A percentile compares a stretch with the other conserved stretches of the same genome.
Conservation (phyloP, 306 rosid species). For the Glycine latifolia region DNA sequence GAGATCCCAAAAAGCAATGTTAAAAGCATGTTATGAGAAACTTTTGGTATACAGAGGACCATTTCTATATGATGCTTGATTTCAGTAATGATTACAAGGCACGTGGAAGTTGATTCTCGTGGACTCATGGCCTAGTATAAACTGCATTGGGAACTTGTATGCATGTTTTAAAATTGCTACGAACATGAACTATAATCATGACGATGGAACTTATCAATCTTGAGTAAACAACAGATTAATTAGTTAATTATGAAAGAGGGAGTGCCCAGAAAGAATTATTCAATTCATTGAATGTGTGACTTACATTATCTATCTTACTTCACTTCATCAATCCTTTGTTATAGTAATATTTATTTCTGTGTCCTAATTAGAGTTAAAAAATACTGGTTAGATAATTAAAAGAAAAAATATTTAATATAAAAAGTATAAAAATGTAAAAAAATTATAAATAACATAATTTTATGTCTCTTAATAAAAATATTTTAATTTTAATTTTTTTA, state of each 20-base stretch:
- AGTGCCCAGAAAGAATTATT: background rate
- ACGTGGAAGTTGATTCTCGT: conserved; percentile 57
- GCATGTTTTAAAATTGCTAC: conserved; percentile 37
- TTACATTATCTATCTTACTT: background rate
- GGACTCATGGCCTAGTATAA: conserved; percentile 11
- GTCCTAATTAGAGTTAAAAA: too few relatives aligned
- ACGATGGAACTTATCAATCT: conserved; percentile 37
- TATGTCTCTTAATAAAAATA: too few relatives aligned
- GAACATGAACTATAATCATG: conserved; percentile 56
- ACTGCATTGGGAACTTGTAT: conserved; percentile 45
- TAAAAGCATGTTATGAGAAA: background rate
- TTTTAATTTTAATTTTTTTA: too few relatives aligned
- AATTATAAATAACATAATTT: too few relatives aligned
- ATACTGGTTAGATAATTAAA: too few relatives aligned
- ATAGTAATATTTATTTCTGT: too few relatives aligned
- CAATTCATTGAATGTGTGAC: conserved; percentile 24
- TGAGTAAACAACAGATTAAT: background rate
- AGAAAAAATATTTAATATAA: too few relatives aligned
- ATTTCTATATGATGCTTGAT: conserved; percentile 40
- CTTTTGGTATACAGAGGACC: background rate
- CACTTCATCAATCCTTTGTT: background rate
- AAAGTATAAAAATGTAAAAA: too few relatives aligned
- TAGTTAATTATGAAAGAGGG: background rate
- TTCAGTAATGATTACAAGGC: conserved; percentile 55
- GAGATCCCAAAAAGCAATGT: conserved; percentile 33